Evolutionary conservation across 306 rosid species (phyloP), one percentile per base, ranked within the genome.

Genomic region (Carpinus viminea): DNA sequence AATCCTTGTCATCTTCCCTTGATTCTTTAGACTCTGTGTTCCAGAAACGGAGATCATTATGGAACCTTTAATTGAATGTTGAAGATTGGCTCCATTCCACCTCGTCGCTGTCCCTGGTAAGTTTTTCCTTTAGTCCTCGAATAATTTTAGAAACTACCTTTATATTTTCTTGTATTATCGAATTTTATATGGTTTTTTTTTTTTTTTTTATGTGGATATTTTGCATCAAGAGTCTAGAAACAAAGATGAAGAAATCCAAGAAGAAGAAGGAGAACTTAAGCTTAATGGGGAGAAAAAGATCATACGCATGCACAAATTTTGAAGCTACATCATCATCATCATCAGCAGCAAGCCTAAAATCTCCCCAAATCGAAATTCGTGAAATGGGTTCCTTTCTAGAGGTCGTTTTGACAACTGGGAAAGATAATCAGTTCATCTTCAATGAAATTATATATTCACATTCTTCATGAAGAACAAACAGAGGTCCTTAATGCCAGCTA

Each of bases 1-100:
- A 87, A 76, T 85, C 91, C 81, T 81, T 86, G 75, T 85, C 90
- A 74, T 87, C 97, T 83, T 88, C 91, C 84, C 85, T 89, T n/a
- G 85, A 54, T 71, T 83, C 92, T 24, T 24, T 24, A 0, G 91
- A 38, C 65, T 69, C 86, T 50, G 79, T 26, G 80, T 73, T 55
- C 76, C 81, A 0, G 92, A 75, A 81, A 94, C 96, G 34, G 3
- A 31, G 3, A 31, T 2, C 26, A 24, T 24, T 24, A 24, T 24
- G 3, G 34, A 31, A 31, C 3, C 2, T 2, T 31, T 2, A 31
- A 31, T 31, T 31, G 34, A 31, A 2, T 2, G 34, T 24, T 24
- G 26, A 24, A 24, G 26, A 24, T 24, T 24, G 26, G 26, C 26
- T 24, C 26, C 26, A 24, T 24, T 24, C 26, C 26, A 24, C 26